Evolutionary conservation across 2,329 filamentous ascomycete species (phyloP).

Genomic region (Polychaeton citri): DNA sequence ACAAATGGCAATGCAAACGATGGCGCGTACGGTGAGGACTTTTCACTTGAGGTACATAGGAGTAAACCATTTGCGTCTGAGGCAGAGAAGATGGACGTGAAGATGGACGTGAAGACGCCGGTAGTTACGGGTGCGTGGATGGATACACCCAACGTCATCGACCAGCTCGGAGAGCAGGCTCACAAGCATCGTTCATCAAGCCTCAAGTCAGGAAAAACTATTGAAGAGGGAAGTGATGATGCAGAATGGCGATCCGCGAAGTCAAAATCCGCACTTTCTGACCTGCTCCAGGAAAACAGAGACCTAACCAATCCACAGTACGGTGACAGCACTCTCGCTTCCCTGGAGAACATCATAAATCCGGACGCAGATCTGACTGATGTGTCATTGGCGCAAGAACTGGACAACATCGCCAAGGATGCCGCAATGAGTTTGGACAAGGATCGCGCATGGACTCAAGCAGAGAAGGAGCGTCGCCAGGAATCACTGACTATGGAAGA

Average conservation of each 20-base stretch:
- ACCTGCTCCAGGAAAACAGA: constrained; percentile 26
- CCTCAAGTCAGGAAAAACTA: background rate
- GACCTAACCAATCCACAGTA: constrained; percentile 17
- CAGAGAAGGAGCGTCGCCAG: constrained; percentile 28
- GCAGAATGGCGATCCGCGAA: constrained; percentile 3
- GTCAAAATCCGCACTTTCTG: constrained; percentile 23
- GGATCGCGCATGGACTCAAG: constrained; percentile 18
- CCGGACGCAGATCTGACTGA: constrained; percentile 13
- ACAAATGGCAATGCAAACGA: background rate
- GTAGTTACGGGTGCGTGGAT: constrained; percentile 35
- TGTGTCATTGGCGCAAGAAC: constrained; percentile 10
- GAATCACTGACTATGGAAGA: constrained; percentile 28
- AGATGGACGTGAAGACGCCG: constrained; percentile 25
- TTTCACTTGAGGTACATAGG: background rate
- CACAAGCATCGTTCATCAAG: no score
- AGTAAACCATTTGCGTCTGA: no score
- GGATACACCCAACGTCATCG: constrained; percentile 21
- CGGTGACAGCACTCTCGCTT: constrained; percentile 35
- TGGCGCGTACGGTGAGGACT: background rate
- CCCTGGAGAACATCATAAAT: constrained; percentile 31
- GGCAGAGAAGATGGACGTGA: constrained; percentile 1
- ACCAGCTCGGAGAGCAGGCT: background rate
- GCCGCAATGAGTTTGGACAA: constrained; percentile 2
- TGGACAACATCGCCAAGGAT: constrained; percentile 3
- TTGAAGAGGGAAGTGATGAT: background rate